Base-by-base conservation (phyloP, 805 yeast species). In the Candida nitratophila region DNA sequence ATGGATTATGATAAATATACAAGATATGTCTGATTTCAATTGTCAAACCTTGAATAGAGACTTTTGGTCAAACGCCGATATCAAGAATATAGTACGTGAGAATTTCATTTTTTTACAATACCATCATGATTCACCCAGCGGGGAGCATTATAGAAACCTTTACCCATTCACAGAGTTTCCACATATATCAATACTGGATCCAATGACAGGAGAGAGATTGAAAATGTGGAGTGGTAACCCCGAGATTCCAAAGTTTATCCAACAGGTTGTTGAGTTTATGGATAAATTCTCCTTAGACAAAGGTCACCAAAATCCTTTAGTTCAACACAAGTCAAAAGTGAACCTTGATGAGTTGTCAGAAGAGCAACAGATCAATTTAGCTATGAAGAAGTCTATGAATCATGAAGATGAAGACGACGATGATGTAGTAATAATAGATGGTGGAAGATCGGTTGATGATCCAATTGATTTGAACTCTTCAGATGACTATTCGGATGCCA, bases 31-130 rank as follows among this genome's bases (percentile, higher is more conserved):
- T 1, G 93, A 87, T 57, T 93, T 93, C 57, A 78, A 79, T 51
- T 90, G 97, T 57, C 98, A 91, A 59, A 81, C 85, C 29, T 66
- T 93, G 43, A 93, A 93, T 62, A 75, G 99, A 47, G 99, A 93
- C 63, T 79, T 93, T 49, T 93, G 98, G 98, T 78, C 93, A 16
- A 74, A 83, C 40, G 50, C 63, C 14, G 71, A 72, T 2, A 73
- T 93, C 19, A 89, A 86, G 59, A 74, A 72, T 16, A 52, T 78
- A 2, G 81, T 93, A 3, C 68, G 69, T 33, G 79, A 76, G 22
- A 72, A 83, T 60, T 93, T 93, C 54, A 63, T 91, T 4, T 91
- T 93, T 56, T 63, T 93, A 46, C 99, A 93, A 62, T 91, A 84
- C 60, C 89, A 84, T 48, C 73, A 72, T 41, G 95, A 86, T 54